Base-by-base conservation (phyloP, 108 stramenopile species). In the Aurantiochytrium sp. region DNA sequence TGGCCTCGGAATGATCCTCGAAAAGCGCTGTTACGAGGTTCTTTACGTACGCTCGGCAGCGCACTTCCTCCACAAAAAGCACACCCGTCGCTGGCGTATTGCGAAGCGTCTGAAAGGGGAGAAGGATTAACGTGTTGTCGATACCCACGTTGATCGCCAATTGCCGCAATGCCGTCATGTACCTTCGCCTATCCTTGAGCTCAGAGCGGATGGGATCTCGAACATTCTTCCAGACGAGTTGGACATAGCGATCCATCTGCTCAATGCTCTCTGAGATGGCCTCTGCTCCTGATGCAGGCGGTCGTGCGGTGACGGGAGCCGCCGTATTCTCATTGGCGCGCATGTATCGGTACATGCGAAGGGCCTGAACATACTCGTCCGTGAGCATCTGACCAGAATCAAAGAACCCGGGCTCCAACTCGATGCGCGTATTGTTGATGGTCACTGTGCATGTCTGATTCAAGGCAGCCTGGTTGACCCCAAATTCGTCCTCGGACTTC, bases 341-440 rank as follows among this genome's bases (percentile, higher is more conserved):
- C 76, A 83, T 83, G 76, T 83, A 83, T 6, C 51, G 76, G 76
- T 83, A 83, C 45, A 83, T 47, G 6, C 76, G 76, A 53, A 83
- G 6, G 19, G 76, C 76, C 12, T 83, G 76, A 18, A 83, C 25
- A 23, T 83, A 83, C 12, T 83, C 76, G 10, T 53, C 76, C 10
- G 49, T 21, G 28, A 83, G 76, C 49, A 23, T 12, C 51, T 53
- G 45, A 16, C 76, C 76, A 6, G 76, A 83, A 18, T 83, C 76
- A 12, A 83, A n/a, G 49, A 83, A 83, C 19, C 76, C 76, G n/a
- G 76, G 76, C 51, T 83, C 49, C n/a, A 83, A 14, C 51, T 47
- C 51, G 51, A 83, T 25, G 76, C 45, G 76, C 1, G 76, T 83
- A 28, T 83, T 83, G n/a, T 83, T 4, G 10, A 83, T 23, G 0